phyloP scores from a whole-genome alignment of 768 basidiomycete genomes.

The Mycena capillaripes region DNA sequence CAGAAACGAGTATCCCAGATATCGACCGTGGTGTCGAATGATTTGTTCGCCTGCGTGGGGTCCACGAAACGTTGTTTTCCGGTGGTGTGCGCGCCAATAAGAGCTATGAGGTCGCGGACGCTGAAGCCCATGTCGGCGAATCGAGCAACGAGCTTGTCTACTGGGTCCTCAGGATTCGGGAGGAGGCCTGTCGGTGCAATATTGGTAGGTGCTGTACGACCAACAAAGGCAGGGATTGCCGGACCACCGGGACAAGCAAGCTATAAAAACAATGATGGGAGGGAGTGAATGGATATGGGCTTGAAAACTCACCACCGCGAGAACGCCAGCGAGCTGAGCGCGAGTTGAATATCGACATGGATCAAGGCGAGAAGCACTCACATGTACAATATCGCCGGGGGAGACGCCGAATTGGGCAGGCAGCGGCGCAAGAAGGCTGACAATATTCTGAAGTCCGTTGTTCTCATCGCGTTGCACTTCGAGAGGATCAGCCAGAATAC shows the following conservation, averaged over 20 bases:
- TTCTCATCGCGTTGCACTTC: slow-evolving; percentile 30
- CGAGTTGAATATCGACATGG: not conserved
- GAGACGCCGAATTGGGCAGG: slow-evolving; percentile 27
- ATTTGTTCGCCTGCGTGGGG: not conserved
- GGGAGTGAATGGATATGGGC: not conserved
- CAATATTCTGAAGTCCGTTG: slow-evolving; percentile 33
- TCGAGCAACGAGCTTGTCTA: slow-evolving; percentile 20
- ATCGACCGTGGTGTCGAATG: slow-evolving; percentile 29
- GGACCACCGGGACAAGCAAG: slow-evolving; percentile 37
- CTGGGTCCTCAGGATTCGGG: slow-evolving; percentile 21
- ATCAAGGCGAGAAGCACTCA: not conserved
- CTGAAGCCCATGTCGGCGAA: slow-evolving; percentile 33
- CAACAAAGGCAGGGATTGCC: slow-evolving; percentile 27
- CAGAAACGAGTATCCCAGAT: slow-evolving; percentile 36
- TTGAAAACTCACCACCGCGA: slow-evolving; percentile 1
- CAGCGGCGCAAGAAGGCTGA: slow-evolving; percentile 22
- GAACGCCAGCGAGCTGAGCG: slow-evolving; percentile 28
- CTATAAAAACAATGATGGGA: not conserved
- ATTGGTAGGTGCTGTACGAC: slow-evolving; percentile 18
- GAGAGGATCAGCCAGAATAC: slow-evolving; percentile 21
- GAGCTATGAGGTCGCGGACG: slow-evolving; percentile 26
- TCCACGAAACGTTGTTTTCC: slow-evolving; percentile 32
- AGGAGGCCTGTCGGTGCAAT: slow-evolving; percentile 22
- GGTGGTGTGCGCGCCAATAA: slow-evolving; percentile 32
- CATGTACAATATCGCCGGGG: slow-evolving; percentile 31